Percentiles rank a stretch among this genome's conserved stretches.
phyloP scores from a whole-genome alignment of 257 asterid species.

The Plantago major region DNA sequence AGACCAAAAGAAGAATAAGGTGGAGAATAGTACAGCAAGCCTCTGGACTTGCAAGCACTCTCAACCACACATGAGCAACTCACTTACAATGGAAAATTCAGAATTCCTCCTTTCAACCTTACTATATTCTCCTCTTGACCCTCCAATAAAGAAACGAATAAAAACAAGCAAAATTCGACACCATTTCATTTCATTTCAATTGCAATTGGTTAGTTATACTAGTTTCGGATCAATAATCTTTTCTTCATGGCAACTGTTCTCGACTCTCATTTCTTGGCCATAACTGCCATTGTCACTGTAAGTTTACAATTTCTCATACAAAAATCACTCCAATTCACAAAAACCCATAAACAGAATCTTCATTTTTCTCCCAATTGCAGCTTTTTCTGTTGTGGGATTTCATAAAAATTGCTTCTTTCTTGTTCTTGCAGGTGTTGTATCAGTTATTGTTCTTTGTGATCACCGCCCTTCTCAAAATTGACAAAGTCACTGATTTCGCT shows the following conservation, averaged over 20 bases:
- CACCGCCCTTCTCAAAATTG: slow-evolving; percentile 83
- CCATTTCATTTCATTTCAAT: slow-evolving; percentile 1
- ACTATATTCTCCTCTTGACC: not conserved
- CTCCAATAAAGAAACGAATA: not conserved
- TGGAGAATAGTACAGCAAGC: slow-evolving; percentile 10
- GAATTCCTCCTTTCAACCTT: not conserved
- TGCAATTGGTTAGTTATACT: too few relatives aligned
- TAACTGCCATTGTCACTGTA: slow-evolving; percentile 93
- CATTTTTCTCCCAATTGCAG: not conserved
- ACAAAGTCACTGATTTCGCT: slow-evolving; percentile 96
- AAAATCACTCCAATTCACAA: not conserved
- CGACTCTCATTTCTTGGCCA: slow-evolving; percentile 83
- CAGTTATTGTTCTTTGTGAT: slow-evolving; percentile 72
- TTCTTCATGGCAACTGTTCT: slow-evolving; percentile 61
- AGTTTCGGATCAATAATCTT: not conserved
- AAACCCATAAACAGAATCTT: not conserved
- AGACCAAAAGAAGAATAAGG: slow-evolving; percentile 3
- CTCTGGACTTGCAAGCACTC: not conserved
- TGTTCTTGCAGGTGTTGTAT: slow-evolving; percentile 72
- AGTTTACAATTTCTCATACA: slow-evolving; percentile 1
- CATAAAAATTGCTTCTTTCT: slow-evolving; percentile 17
- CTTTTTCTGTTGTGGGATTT: slow-evolving; percentile 1
- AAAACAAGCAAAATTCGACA: not conserved
- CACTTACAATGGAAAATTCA: not conserved
- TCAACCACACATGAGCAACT: slow-evolving; percentile 12